Base-by-base conservation (phyloP, 2,329 filamentous ascomycete species). In the Aspergillus sp. region DNA sequence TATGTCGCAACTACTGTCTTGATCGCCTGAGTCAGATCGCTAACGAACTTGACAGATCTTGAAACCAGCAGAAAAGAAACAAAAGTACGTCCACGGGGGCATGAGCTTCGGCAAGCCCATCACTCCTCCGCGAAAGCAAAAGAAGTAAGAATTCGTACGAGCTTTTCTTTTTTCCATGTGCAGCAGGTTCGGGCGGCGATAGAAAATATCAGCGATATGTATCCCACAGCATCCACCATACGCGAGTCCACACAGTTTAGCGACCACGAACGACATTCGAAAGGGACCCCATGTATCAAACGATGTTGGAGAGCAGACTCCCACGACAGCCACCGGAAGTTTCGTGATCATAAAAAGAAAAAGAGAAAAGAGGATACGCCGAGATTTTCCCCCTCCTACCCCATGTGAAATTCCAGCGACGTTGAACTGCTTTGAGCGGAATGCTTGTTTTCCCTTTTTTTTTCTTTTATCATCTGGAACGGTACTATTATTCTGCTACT, bases 51-150 rank as follows among this genome's bases (percentile, higher is more conserved):
- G 33, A 23, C 61, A 95, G 89, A 97, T 98, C 69, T 81, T 98
- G 78, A 98, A 97, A 80, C 93, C 93, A 67, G 93, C 93, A 73
- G 93, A 98, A 83, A 98, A 98, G 85, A 98, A 98, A 85, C 91
- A 96, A 88, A 97, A 97, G 90, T 97, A 95, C 80, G 90, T 94
- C 69, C 81, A 83, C 76, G 79, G 78, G 76, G 79, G 80, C 76
- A 79, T 85, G 73, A 83, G 81, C 75, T 79, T 80, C 75, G 78
- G 81, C 77, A 80, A 78, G 76, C 80, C 81, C 71, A 77, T 80
- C 73, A 84, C 82, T 80, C 77, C 83, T 78, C 80, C 82, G 72
- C 78, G 80, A 76, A 87, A 84, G 73, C 78, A 80, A 71, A 82
- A 83, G 73, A 84, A 84, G 76, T 80, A 82, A 69, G 76, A 79